Base-by-base conservation (phyloP, 2,329 filamentous ascomycete species). In the Fusarium decemcellulare region DNA sequence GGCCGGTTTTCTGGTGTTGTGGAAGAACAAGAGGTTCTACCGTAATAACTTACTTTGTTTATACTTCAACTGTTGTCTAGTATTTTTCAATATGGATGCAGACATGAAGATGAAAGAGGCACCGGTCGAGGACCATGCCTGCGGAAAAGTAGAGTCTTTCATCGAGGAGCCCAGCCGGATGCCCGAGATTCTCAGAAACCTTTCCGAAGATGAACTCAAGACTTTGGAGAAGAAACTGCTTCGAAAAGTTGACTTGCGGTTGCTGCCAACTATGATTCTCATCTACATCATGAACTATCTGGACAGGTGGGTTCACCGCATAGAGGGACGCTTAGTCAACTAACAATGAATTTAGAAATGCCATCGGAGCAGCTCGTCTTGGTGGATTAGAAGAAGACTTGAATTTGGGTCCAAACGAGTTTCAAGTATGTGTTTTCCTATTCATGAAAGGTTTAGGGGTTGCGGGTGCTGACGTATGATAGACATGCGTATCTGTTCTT, bases 231-330 rank as follows among this genome's bases (percentile, higher is more conserved):
- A 46, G 46, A 50, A 51, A 3, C 55, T 59, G 0, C 42, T 56
- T 10, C 44, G 53, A 8, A 62, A 59, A 14, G 55, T 59, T 8
- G 46, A 62, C 5, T 12, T 51, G 6, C 27, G 59, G 4, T 14
- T 62, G 11, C 54, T 59, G 12, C 59, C 54, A 8, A 52, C 39
- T 0, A 52, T 62, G 54, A 59, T 62, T 4, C 8, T 59, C 23
- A 62, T 62, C 2, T 52, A 59, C 9, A 59, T 62, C 39, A 52
- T 62, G 54, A 62, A 62, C 16, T 62, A 62, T 34, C 37, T 27
- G 2, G 12, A 47, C 8, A 62, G 52, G 52, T 55, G 16, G 15
- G 52, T 27, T 10, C 5, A 16, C 14, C 30, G 30, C 23, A 15
- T 57, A n/a, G 18, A 30, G 14, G 16, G 5, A 23, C 5, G 23